Evolutionary conservation across 257 asterid species (phyloP).

Genomic region (Petrea volubilis): DNA sequence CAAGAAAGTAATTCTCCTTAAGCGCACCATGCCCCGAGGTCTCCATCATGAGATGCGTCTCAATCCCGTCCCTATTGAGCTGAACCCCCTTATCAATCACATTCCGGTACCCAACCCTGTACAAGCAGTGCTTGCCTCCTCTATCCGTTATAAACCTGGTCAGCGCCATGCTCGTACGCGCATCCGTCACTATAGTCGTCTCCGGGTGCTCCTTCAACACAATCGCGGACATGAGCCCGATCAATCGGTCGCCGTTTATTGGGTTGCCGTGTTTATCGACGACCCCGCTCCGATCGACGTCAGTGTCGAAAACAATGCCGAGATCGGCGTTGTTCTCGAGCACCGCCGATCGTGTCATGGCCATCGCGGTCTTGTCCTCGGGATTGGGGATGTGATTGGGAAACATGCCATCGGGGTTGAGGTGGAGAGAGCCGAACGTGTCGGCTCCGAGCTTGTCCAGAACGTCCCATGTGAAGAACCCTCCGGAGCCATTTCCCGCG

Average conservation of each 20-base stretch:
- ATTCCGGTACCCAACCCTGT: slow-evolving; percentile 86
- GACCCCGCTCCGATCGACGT: slow-evolving; percentile 88
- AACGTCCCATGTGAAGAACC: slow-evolving; percentile 92
- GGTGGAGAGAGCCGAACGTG: slow-evolving; percentile 89
- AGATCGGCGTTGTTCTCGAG: slow-evolving; percentile 71
- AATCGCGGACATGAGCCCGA: slow-evolving; percentile 82
- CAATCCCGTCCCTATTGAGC: slow-evolving; percentile 64
- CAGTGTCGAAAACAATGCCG: slow-evolving; percentile 91
- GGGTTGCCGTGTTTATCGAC: slow-evolving; percentile 78
- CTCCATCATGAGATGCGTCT: slow-evolving; percentile 95
- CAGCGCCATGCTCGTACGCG: slow-evolving; percentile 77
- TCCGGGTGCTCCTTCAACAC: slow-evolving; percentile 75
- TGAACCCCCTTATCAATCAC: slow-evolving; percentile 87
- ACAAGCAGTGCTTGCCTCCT: slow-evolving; percentile 82
- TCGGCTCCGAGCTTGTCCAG: slow-evolving; percentile 93
- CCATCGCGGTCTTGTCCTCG: slow-evolving; percentile 86
- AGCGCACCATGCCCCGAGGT: slow-evolving; percentile 92
- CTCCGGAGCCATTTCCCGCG: slow-evolving; percentile 97
- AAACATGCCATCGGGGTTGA: slow-evolving; percentile 94
- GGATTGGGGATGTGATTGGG: slow-evolving; percentile 98
- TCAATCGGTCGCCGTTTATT: slow-evolving; percentile 77
- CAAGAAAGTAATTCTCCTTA: slow-evolving; percentile 81
- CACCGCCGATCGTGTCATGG: slow-evolving; percentile 74
- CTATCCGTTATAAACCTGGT: slow-evolving; percentile 52
- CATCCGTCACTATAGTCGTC: slow-evolving; percentile 82